Evolutionary conservation across 1,284 basidiomycete genomes (phyloP).

Genomic region (Ceratobasidium sp.): DNA sequence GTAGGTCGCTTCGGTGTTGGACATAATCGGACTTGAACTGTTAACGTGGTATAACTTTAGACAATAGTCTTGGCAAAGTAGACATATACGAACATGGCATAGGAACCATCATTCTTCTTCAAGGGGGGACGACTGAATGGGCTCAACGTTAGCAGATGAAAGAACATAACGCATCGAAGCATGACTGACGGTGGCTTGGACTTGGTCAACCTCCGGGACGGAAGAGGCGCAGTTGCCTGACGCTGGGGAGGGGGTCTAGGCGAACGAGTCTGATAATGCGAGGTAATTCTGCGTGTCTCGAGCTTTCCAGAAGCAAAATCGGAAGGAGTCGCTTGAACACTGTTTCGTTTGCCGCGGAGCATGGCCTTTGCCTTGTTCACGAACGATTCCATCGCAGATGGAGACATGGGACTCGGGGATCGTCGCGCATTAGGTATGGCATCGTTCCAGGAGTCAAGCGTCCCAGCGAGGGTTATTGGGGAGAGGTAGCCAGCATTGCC

Average conservation of each 20-base stretch:
- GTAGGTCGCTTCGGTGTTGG: conserved; percentile 8
- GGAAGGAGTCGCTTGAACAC: not conserved
- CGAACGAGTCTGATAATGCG: conserved; percentile 3
- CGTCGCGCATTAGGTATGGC: not conserved
- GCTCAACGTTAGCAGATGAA: not conserved
- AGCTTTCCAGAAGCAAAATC: not conserved
- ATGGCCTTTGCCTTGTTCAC: conserved; percentile 37
- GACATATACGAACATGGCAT: conserved; percentile 26
- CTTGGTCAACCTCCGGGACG: not conserved
- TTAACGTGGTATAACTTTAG: not conserved
- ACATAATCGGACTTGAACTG: conserved; percentile 7
- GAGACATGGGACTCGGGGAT: conserved; percentile 8
- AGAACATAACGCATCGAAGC: not conserved
- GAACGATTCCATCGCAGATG: conserved; percentile 22
- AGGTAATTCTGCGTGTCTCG: not conserved
- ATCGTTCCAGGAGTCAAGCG: not conserved
- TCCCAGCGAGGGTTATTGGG: not conserved
- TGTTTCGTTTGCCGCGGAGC: conserved; percentile 9
- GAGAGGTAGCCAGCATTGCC: conserved; percentile 12
- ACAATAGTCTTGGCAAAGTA: not conserved
- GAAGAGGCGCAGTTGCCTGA: conserved; percentile 18
- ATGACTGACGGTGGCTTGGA: conserved; percentile 5
- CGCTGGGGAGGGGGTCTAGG: conserved; percentile 3
- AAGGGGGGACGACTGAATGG: not conserved
- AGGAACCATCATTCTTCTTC: conserved; percentile 16